Conservation (phyloP, 2,329 filamentous ascomycete species). For the Cladorrhinum sp. region DNA sequence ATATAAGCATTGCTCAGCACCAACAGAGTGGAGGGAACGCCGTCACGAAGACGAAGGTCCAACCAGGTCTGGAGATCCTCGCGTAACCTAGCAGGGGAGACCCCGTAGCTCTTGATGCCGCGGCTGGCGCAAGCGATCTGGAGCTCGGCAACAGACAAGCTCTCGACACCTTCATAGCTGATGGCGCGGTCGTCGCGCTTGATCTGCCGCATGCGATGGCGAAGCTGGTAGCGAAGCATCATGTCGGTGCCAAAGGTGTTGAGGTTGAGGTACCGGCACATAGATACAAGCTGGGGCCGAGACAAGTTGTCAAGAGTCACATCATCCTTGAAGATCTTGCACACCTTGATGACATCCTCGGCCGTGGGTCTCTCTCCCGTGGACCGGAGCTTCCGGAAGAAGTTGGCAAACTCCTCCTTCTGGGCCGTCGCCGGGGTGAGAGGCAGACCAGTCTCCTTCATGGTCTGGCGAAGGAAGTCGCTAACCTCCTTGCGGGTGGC, state of each 20-base stretch:
- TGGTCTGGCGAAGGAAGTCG: slow-evolving; percentile 79
- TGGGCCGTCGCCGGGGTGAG: slow-evolving; percentile 80
- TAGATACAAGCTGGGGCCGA: slow-evolving; percentile 89
- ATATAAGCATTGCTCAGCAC: slow-evolving; percentile 97
- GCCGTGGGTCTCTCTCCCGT: slow-evolving; percentile 87
- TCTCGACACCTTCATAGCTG: slow-evolving; percentile 88
- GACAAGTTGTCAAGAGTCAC: slow-evolving; percentile 95
- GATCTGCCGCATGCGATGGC: slow-evolving; percentile 98
- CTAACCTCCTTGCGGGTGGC: slow-evolving; percentile 92
- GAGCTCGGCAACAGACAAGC: slow-evolving; percentile 86
- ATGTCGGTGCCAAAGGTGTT: slow-evolving; percentile 96
- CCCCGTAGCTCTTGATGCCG: slow-evolving; percentile 86
- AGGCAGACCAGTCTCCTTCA: slow-evolving; percentile 90
- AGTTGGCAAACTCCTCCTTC: slow-evolving; percentile 90
- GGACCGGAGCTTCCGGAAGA: slow-evolving; percentile 92
- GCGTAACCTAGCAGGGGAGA: slow-evolving; percentile 82
- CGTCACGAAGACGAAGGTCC: slow-evolving; percentile 86
- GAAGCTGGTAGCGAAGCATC: slow-evolving; percentile 95
- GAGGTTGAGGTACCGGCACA: slow-evolving; percentile 98
- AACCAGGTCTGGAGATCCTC: slow-evolving; percentile 93
- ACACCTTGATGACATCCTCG: slow-evolving; percentile 95
- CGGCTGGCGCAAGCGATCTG: slow-evolving; percentile 90
- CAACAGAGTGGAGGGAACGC: slow-evolving; percentile 92
- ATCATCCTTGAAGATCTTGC: slow-evolving; percentile 98
- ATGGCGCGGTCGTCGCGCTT: slow-evolving; percentile 97